phyloP scores from a whole-genome alignment of 495 filamentous ascomycete species.

The Cenococcum geophilum region DNA sequence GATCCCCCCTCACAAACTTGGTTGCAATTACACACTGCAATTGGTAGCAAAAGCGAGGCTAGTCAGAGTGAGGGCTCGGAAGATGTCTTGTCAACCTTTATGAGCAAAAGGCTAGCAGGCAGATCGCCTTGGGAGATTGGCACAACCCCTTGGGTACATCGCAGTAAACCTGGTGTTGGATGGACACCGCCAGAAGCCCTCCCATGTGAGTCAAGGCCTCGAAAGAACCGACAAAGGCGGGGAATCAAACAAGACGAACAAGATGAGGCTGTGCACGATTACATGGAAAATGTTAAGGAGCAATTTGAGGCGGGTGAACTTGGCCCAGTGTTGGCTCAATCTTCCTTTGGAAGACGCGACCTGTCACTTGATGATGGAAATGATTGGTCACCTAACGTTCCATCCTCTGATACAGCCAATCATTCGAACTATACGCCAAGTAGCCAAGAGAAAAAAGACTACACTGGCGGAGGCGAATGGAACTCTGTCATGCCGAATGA shows the following conservation, averaged over 20 bases:
- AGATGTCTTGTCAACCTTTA: conserved; percentile 9
- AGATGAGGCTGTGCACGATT: conserved; percentile 58
- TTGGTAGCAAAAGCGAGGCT: conserved; percentile 9
- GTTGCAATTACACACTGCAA: background rate
- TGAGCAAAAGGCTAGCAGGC: conserved; percentile 15
- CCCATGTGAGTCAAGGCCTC: background rate
- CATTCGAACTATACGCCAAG: background rate
- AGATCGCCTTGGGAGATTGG: conserved; percentile 13
- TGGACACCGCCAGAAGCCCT: conserved; percentile 18
- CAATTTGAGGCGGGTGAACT: conserved; percentile 1
- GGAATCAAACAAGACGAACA: conserved; percentile 36
- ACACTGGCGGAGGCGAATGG: conserved; percentile 37
- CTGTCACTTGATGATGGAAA: conserved; percentile 28
- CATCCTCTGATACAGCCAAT: background rate
- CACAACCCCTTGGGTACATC: conserved; percentile 17
- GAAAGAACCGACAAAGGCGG: background rate
- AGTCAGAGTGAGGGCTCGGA: background rate
- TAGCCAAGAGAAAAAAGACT: background rate
- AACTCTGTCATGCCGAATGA: conserved; percentile 39
- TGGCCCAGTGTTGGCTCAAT: background rate
- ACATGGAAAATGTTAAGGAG: conserved; percentile 61
- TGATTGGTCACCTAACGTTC: conserved; percentile 10
- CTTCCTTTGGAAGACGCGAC: conserved; percentile 14
- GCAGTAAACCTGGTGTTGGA: conserved; percentile 30
- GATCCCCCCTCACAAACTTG: background rate